Base-by-base conservation (phyloP, 352 stramenopile species). In the Bremia lactucae region DNA sequence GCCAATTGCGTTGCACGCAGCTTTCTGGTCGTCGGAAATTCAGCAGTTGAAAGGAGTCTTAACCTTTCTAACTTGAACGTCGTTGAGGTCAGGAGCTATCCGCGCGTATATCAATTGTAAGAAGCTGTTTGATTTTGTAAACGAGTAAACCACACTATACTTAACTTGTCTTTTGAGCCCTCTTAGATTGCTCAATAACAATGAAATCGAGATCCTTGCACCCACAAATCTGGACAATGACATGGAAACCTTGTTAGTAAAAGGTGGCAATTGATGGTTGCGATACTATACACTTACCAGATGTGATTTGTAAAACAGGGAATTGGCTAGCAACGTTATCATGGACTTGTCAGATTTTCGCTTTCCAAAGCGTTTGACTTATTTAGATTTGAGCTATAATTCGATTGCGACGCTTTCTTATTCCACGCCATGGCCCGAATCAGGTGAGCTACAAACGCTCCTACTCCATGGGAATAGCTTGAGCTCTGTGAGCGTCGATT, bases 21-120 rank as follows among this genome's bases (percentile, higher is more conserved):
- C 6, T 80, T 80, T 49, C 46, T 60, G 28, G 70, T 83, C 43
- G 37, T 61, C 15, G 36, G 47, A 14, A 59, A 51, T 15, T 51
- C 49, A 21, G 47, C 29, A 6, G 42, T 61, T 10, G 55, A 62
- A n/a, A 46, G 55, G n/a, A 69, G 49, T 26, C 56, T 86, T 18
- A 86, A 86, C 55, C 41, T 83, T n/a, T 83, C 70, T 26, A 70
- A 79, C 24, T 50, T 83, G 23, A 57, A 80, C 36, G 44, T 86
- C n/a, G 39, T 45, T 10, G 16, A 33, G 18, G 65, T 86, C 10
- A 28, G 31, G 14, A 69, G 56, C 49, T 83, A 82, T 29, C 73
- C 73, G 33, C 58, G 49, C 15, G 68, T 82, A 14, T 75, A 76
- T 46, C 59, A 59, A 29, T 38, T 84, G 58, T 70, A 56, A 42